A percentile compares a stretch with the other conserved stretches of the same genome.
These are phyloP conservation scores for Epichloe elymi DNA, from an alignment of 2,329 filamentous ascomycete species.

Conservation along the genomic window DNA sequence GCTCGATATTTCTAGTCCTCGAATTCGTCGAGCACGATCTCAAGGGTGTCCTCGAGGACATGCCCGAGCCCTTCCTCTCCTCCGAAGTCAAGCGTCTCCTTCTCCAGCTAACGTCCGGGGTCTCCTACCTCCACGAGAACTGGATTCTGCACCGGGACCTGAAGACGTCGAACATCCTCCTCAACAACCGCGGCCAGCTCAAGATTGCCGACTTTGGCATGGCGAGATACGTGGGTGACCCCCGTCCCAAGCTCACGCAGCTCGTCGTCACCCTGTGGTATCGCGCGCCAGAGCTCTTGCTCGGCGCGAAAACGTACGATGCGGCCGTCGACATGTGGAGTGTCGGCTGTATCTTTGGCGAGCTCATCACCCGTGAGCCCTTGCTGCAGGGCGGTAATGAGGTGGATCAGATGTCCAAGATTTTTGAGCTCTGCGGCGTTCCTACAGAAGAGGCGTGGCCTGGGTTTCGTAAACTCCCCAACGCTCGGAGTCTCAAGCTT, in stretches of 20 bases:
- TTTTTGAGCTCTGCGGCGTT: constrained; percentile 80
- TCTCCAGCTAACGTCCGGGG: constrained; percentile 65
- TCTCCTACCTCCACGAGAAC: constrained; percentile 73
- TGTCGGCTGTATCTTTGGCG: constrained; percentile 88
- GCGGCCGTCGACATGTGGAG: constrained; percentile 87
- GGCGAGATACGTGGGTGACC: constrained; percentile 78
- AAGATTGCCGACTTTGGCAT: constrained; percentile 98
- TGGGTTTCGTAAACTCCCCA: constrained; percentile 71
- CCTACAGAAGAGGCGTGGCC: constrained; percentile 79
- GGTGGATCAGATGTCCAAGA: constrained; percentile 75
- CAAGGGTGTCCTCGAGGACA: constrained; percentile 82
- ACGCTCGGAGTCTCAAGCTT: constrained; percentile 67
- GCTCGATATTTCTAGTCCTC: constrained; percentile 78
- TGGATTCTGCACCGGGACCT: constrained; percentile 91
- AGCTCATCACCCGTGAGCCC: constrained; percentile 72
- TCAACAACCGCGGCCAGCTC: constrained; percentile 88
- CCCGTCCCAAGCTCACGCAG: constrained; percentile 67
- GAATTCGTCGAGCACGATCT: constrained; percentile 97
- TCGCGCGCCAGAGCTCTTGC: constrained; percentile 75
- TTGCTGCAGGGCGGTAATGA: constrained; percentile 83
- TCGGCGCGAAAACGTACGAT: constrained; percentile 66
- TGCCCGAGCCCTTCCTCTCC: constrained; percentile 84
- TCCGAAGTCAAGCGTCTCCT: constrained; percentile 89
- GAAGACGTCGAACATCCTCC: constrained; percentile 85
- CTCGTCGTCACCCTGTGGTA: constrained; percentile 98